Conservation (phyloP, 257 asterid species). For the Petunia axillaris region DNA sequence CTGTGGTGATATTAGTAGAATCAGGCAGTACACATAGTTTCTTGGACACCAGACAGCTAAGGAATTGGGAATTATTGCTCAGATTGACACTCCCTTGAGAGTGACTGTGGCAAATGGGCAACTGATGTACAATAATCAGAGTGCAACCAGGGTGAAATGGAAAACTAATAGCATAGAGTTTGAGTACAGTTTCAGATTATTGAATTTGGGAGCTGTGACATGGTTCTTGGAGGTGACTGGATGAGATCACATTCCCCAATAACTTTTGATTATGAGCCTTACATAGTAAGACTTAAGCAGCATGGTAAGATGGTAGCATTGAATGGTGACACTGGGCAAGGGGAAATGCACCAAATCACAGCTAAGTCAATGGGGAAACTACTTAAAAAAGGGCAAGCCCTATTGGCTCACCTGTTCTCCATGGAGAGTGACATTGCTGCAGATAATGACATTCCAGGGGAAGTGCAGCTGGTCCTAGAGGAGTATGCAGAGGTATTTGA, state of each 20-base stretch:
- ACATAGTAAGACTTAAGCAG: not conserved
- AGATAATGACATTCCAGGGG: not conserved
- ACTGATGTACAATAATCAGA: not conserved
- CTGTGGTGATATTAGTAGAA: not conserved
- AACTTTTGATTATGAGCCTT: not conserved
- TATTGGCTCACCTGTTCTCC: not conserved
- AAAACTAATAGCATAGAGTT: not conserved
- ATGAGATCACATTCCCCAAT: not conserved
- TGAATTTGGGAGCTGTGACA: not conserved
- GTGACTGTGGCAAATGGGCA: not conserved
- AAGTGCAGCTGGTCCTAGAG: not conserved
- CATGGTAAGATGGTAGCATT: not conserved
- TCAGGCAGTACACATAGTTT: not conserved
- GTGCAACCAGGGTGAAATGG: not conserved
- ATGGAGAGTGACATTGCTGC: not conserved
- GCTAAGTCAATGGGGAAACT: no score
- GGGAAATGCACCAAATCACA: not conserved
- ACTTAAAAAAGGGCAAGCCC: no score
- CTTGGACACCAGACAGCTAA: not conserved
- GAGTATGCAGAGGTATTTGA: not conserved
- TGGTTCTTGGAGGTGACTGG: not conserved
- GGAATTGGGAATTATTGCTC: not conserved
- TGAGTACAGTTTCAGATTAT: not conserved
- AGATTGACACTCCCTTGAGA: not conserved
- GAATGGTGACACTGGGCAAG: not conserved